A percentile compares a stretch with the other conserved stretches of the same genome.
Evolutionary conservation across 306 rosid genomes (phyloP).

Genomic region (Malus domestica): DNA sequence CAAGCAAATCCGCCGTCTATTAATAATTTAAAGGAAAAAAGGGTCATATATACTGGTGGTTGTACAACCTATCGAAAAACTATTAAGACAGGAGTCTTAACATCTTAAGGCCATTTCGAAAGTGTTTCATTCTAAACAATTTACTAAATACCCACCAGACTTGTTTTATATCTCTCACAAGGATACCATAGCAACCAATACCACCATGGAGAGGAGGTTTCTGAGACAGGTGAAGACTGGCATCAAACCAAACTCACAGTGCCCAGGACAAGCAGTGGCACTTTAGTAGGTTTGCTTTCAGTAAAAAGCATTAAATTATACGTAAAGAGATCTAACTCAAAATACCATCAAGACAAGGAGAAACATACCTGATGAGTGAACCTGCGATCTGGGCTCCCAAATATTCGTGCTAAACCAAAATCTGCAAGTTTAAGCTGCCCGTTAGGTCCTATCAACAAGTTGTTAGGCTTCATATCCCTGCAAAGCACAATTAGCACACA

Average conservation of each 20-base stretch:
- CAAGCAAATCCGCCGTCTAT: neutral
- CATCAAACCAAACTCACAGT: neutral
- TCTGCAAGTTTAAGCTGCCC: conserved; percentile 98
- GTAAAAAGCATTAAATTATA: neutral
- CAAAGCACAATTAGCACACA: conserved; percentile 18
- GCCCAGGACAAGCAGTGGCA: neutral
- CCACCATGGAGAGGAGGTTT: neutral
- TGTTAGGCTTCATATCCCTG: conserved; percentile 99
- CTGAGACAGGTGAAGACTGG: neutral
- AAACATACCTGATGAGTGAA: conserved; percentile 88
- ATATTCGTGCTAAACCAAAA: conserved; percentile 94
- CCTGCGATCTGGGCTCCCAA: conserved; percentile 96
- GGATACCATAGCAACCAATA: neutral
- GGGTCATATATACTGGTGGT: neutral
- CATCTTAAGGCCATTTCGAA: neutral
- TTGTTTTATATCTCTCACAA: neutral
- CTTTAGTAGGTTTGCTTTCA: neutral
- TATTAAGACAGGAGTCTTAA: neutral
- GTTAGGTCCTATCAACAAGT: conserved; percentile 83
- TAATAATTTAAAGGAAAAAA: neutral
- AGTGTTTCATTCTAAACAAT: neutral
- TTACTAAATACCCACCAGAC: neutral
- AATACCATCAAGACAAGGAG: conserved; percentile 8
- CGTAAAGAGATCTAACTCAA: conserved; percentile 5
- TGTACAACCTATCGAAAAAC: neutral